Evolutionary conservation across 305 asterid genomes (phyloP).

Genomic region (Salvia sclarea): DNA sequence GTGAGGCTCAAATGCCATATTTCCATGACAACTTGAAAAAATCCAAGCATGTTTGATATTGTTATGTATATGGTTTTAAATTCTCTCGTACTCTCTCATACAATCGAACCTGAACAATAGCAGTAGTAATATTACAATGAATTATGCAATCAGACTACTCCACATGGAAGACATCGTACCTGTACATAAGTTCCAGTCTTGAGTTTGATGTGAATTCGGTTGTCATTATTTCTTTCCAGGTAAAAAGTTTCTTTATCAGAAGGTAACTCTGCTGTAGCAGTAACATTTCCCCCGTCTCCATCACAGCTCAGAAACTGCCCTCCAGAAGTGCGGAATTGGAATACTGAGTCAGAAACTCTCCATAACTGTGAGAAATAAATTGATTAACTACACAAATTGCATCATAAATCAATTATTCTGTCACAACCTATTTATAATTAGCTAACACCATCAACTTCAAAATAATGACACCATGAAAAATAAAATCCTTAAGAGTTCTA

Average conservation of each 20-base stretch:
- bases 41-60: not conserved
- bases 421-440: not conserved
- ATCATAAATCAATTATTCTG: not conserved
- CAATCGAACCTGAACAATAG: not conserved
- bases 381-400: slow-evolving; percentile 11
- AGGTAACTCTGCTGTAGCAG: slow-evolving; percentile 55
- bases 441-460: too few species aligned
- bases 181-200: slow-evolving; percentile 63
- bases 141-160: not conserved
- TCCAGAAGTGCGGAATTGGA: slow-evolving; percentile 64
- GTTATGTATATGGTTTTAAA: not conserved
- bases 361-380: slow-evolving; percentile 53
- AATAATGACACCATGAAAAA: not conserved
- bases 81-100: not conserved
- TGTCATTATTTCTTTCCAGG: slow-evolving; percentile 56
- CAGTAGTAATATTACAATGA: not conserved
- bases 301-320: slow-evolving; percentile 62
- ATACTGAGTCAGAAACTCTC: slow-evolving; percentile 69
- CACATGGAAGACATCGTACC: slow-evolving; percentile 36
- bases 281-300: slow-evolving; percentile 49
- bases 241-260: slow-evolving; percentile 63
- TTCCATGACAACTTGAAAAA: not conserved
- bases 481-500: not conserved
- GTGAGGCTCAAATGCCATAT: slow-evolving; percentile 16
- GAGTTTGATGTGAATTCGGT: slow-evolving; percentile 60